These are phyloP conservation scores for Talaromyces sp. DNA, from an alignment of 2,329 filamentous ascomycete species.

Conservation along the genomic window DNA sequence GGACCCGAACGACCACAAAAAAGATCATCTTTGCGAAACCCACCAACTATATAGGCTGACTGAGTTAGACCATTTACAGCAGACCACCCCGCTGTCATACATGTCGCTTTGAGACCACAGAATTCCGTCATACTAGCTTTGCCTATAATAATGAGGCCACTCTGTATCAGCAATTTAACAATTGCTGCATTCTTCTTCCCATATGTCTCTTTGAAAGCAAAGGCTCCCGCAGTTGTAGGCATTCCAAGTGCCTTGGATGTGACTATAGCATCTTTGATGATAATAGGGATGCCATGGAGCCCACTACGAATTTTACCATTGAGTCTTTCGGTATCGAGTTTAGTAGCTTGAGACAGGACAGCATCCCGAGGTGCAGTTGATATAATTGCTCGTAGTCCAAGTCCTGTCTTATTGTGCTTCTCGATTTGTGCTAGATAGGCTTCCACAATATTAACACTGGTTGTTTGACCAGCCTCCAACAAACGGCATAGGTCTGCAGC, in stretches of 20 bases:
- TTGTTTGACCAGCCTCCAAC: constrained; percentile 4
- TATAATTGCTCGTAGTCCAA: constrained; percentile 7
- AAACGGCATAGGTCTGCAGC: constrained; percentile 5
- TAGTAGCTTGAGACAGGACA: constrained; percentile 19
- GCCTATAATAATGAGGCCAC: constrained; percentile 32
- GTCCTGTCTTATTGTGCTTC: constrained; percentile 10
- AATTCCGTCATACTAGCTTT: constrained; percentile 32
- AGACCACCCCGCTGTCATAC: constrained; percentile 25
- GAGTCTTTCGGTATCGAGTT: constrained; percentile 27
- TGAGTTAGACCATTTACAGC: constrained; percentile 27
- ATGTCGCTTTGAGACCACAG: constrained; percentile 12
- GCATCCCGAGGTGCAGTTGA: constrained; percentile 15
- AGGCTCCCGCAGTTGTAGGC: constrained; percentile 11
- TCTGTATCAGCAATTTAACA: constrained; percentile 23
- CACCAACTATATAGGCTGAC: constrained; percentile 26
- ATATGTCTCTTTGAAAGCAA: constrained; percentile 10
- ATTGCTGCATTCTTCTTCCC: constrained; percentile 10
- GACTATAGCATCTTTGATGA: constrained; percentile 34
- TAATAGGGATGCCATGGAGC: constrained; percentile 35
- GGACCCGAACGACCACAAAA: constrained; percentile 25
- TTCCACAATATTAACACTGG: constrained; percentile 6
- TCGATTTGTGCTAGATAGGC: constrained; percentile 12
- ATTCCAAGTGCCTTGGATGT: constrained; percentile 29
- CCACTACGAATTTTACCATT: constrained; percentile 26
- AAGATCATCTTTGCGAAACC: constrained; percentile 23